Evolutionary conservation across 2,329 filamentous ascomycete genomes (phyloP), one percentile per base, ranked within the genome.

Genomic region (Coleophoma eucalyptorum): DNA sequence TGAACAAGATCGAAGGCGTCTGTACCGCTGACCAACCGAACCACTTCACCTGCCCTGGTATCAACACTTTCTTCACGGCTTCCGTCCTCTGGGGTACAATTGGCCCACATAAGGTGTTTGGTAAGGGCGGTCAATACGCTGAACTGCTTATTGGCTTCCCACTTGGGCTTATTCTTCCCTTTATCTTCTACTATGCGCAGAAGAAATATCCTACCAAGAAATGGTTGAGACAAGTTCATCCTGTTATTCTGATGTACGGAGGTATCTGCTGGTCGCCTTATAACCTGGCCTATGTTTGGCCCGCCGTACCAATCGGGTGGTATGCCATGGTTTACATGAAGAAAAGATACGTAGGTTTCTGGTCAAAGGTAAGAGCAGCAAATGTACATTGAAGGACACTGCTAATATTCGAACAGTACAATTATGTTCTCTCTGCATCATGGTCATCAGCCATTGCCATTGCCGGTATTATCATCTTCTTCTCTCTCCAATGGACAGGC

Each of bases 61-160:
- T 77, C 57, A 78, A 77, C 61, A 78, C 75, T 4, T 80, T 80
- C 63, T 82, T 80, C 63, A 81, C 77, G 0, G 76, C 78, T 1
- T 74, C 77, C 0, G 72, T 81, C 0, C 67, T 81, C 4, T 81
- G 78, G 77, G 78, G 77, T 20, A 77, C 75, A 1, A 72, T 81
- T 35, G 77, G 78, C 0, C 76, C 77, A 0, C 42, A 26, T 26
- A 75, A 74, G 61, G 70, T 80, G 31, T 81, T 77, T 54, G 76
- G 77, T 3, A 64, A 65, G 18, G 62, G 71, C 10, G 74, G 75
- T 7, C 70, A 73, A 50, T 81, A 81, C 63, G 72, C 69, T 3
- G 65, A 71, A 45, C 71, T 75, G 0, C 61, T 80, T 31, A 58
- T 76, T 10, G 77, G 76, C 3, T 81, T 80, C 57, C 75, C 76